Base-by-base conservation (phyloP, 1,139 yeast species). In the Pichia kudriavzevii region DNA sequence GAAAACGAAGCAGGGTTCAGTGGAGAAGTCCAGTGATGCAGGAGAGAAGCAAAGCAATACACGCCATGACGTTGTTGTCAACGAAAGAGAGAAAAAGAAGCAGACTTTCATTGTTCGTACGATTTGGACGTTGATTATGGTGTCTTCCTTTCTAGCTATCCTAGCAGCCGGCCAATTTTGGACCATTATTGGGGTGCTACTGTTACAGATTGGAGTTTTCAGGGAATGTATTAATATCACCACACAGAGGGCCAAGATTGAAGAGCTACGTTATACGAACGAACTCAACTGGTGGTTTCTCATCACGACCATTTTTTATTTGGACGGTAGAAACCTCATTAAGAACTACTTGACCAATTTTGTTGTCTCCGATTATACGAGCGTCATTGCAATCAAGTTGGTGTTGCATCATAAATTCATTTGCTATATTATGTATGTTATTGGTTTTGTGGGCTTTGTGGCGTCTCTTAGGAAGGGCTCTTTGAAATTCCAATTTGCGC, bases 111-210 rank as follows among this genome's bases (percentile, higher is more conserved):
- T 85, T 36, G 84, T 88, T 25, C 74, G 99, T 49, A 81, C 97
- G n/a, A 67, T 82, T 34, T 91, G 97, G 97, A 82, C 97, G 0
- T 59, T 91, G 50, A 87, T 91, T 20, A 88, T 91, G 97, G 80
- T 91, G 45, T 61, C 66, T 15, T 77, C 76, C 8, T 83, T 91
- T 59, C 72, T 87, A 46, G 60, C 69, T 19, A 67, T 81, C 20
- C 64, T 91, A 34, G 78, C 84, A n/a, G 75, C 91, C 4, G 99
- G 99, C 22, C 97, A 88, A 55, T 64, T 81, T 35, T 78, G 88
- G 64, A 71, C 88, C 42, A 82, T 88, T 42, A 59, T 72, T 5
- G 63, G 84, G 43, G 85, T 91, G 29, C 65, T 82, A 29, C 51
- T 78, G 11, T 72, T 85, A 43, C 95, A 91, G 60, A 67, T 84